These are phyloP conservation scores for Chlorella sp. DNA, from an alignment of 139 green algal species.

Conservation along the genomic window DNA sequence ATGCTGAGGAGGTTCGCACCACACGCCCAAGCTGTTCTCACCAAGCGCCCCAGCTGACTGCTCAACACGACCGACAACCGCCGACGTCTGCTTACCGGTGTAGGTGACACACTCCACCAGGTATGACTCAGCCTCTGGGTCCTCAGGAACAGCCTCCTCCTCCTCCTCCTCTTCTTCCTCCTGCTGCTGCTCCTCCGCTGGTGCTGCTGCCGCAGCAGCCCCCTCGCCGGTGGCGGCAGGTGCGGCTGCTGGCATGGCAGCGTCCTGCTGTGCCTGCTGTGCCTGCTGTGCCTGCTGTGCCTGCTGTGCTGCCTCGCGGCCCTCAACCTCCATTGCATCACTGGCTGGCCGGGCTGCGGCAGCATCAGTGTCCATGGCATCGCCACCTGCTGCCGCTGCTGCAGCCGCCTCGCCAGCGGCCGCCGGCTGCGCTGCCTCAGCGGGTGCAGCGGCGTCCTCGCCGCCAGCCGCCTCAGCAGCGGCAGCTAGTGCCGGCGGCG, in stretches of 20 bases:
- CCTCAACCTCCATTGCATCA: conserved; percentile 18
- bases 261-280: neutral
- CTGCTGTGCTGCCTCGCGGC: conserved; percentile 10
- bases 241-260: neutral
- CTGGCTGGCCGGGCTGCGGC: neutral
- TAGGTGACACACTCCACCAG: conserved; percentile 70
- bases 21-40: too few relatives aligned
- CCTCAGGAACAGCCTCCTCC: conserved; percentile 15
- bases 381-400: neutral
- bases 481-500: neutral
- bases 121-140: conserved; percentile 38
- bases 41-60: neutral
- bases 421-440: neutral
- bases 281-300: neutral
- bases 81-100: neutral
- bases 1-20: too few relatives aligned
- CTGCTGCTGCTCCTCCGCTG: neutral
- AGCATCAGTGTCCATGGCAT: conserved; percentile 30
- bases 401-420: neutral
- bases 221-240: conserved; percentile 5
- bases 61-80: neutral
- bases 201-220: neutral
- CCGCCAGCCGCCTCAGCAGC: neutral
- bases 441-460: neutral
- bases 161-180: neutral